phyloP scores from a whole-genome alignment of 2,329 filamentous ascomycete genomes.

The Cladosporium sphaerospermum region DNA sequence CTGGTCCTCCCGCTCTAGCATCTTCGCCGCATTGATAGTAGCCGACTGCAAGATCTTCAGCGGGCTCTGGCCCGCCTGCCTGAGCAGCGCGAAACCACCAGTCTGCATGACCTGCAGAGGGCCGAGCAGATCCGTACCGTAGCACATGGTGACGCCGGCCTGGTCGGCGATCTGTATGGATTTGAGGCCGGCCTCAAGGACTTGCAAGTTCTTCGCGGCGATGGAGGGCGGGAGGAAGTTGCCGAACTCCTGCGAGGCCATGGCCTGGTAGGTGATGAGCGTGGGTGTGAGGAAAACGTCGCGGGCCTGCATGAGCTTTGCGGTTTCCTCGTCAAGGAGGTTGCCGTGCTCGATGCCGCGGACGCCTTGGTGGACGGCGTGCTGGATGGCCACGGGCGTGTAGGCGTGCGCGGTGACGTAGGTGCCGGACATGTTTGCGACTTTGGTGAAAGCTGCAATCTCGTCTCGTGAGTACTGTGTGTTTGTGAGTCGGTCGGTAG shows the following conservation, averaged over 20 bases:
- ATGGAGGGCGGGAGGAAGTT: constrained; percentile 41
- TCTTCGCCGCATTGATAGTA: constrained; percentile 48
- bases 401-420: constrained; percentile 56
- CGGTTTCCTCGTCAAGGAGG: constrained; percentile 53
- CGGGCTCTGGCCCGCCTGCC: constrained; percentile 37
- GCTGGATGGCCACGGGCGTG: constrained; percentile 48
- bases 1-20: constrained; percentile 41
- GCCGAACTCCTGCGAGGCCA: constrained; percentile 40
- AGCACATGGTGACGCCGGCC: constrained; percentile 51
- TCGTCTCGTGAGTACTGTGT: constrained; percentile 54
- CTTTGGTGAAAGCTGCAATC: constrained; percentile 48
- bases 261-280: constrained; percentile 46
- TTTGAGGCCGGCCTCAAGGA: constrained; percentile 42
- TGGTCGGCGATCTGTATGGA: constrained; percentile 45
- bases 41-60: constrained; percentile 45
- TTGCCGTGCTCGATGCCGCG: constrained; percentile 55
- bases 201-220: constrained; percentile 46
- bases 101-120: constrained; percentile 45
- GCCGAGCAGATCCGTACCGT: constrained; percentile 50
- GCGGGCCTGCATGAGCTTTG: constrained; percentile 46
- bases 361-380: constrained; percentile 51
- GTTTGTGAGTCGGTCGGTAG: constrained; percentile 49
- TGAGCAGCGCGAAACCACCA: constrained; percentile 44
- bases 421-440: constrained; percentile 44
- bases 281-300: constrained; percentile 49